Evolutionary conservation across 2,329 filamentous ascomycete genomes (phyloP).

Genomic region (Penicillium thymicola): DNA sequence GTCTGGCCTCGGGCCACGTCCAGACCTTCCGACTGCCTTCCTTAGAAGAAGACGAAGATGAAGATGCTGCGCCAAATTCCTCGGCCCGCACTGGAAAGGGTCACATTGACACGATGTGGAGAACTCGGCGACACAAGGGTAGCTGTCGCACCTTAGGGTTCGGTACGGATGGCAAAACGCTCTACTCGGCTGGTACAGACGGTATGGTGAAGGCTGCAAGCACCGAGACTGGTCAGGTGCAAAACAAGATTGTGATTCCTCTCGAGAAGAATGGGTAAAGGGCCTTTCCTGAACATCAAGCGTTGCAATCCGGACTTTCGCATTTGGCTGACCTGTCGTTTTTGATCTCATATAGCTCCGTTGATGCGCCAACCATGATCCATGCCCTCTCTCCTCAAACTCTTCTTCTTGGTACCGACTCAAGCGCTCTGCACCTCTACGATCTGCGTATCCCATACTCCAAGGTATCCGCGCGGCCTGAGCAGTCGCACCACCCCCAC

Average conservation of each 20-base stretch:
- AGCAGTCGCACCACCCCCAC: slow-evolving; percentile 81
- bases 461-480: slow-evolving; percentile 60
- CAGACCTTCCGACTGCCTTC: slow-evolving; percentile 74
- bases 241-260: slow-evolving; percentile 79
- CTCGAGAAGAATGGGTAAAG: slow-evolving; percentile 40
- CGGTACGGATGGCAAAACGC: slow-evolving; percentile 69
- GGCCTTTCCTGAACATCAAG: slow-evolving; percentile 6
- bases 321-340: slow-evolving; percentile 10
- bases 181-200: slow-evolving; percentile 60
- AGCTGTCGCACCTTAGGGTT: slow-evolving; percentile 83
- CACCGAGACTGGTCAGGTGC: slow-evolving; percentile 62
- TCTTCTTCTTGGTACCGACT: slow-evolving; percentile 85
- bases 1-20: slow-evolving; percentile 80
- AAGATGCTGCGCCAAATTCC: slow-evolving; percentile 43
- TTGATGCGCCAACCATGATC: slow-evolving; percentile 76
- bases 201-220: slow-evolving; percentile 61
- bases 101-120: slow-evolving; percentile 79
- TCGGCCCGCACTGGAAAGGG: slow-evolving; percentile 62
- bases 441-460: slow-evolving; percentile 66
- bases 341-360: slow-evolving; percentile 35
- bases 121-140: slow-evolving; percentile 85
- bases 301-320: background rate
- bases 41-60: slow-evolving; percentile 48
- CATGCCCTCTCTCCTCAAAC: slow-evolving; percentile 83
- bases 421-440: slow-evolving; percentile 80